phyloP scores from a whole-genome alignment of 768 basidiomycete species.

The Termitomyces titanicus region DNA sequence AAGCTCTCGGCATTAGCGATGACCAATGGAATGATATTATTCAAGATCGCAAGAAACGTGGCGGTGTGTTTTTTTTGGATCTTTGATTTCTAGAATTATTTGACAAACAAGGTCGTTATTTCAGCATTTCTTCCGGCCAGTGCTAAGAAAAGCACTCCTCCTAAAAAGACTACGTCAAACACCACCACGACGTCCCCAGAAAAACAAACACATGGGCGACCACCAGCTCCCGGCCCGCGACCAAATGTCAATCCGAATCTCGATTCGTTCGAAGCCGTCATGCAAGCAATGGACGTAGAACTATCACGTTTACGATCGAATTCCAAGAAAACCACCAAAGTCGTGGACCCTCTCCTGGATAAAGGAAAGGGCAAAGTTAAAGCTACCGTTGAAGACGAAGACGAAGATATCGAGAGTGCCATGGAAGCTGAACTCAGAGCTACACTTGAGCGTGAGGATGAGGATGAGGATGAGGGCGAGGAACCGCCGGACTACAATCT shows the following conservation, averaged over 20 bases:
- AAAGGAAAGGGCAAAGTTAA: conserved; percentile 48
- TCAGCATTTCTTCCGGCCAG: conserved; percentile 60
- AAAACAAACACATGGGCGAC: conserved; percentile 2
- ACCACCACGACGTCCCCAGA: not conserved
- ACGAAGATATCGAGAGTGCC: conserved; percentile 71
- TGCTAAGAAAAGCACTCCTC: conserved; percentile 20
- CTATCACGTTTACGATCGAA: conserved; percentile 45
- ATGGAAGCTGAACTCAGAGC: conserved; percentile 87
- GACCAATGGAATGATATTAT: conserved; percentile 90
- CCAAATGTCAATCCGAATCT: conserved; percentile 63
- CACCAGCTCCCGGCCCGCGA: conserved; percentile 29
- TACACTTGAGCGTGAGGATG: conserved; percentile 47
- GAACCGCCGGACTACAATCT: conserved; percentile 79
- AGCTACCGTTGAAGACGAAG: conserved; percentile 35
- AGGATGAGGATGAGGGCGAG: conserved; percentile 49
- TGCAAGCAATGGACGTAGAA: conserved; percentile 93
- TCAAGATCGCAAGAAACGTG: conserved; percentile 68
- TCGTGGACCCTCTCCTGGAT: conserved; percentile 6
- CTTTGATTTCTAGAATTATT: not conserved
- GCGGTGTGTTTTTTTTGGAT: conserved; percentile 56
- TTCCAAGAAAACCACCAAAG: conserved; percentile 18
- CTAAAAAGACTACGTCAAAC: conserved; percentile 8
- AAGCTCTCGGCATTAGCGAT: conserved; percentile 84
- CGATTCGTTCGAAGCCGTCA: conserved; percentile 92
- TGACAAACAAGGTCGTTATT: conserved; percentile 5